These are phyloP conservation scores for Cocos nucifera DNA, from an alignment of 176 grass and related monocot genomes.

Conservation along the genomic window DNA sequence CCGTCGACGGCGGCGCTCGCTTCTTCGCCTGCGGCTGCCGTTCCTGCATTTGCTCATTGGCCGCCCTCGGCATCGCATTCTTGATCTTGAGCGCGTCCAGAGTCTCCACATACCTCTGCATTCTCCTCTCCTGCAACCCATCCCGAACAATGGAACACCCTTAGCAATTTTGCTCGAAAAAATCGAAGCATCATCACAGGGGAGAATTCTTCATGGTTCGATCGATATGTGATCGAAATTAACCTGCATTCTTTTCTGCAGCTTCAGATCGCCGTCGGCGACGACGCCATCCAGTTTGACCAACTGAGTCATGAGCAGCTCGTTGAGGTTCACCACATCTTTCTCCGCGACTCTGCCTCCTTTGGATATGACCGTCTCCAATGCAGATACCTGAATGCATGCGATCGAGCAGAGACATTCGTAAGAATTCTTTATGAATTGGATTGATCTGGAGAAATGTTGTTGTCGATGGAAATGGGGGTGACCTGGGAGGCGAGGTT, in stretches of 20 bases:
- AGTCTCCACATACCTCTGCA: conserved; percentile 85
- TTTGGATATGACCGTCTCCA: conserved; percentile 59
- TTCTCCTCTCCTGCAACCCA: conserved; percentile 65
- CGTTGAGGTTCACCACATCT: conserved; percentile 64
- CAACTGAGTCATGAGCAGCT: conserved; percentile 84
- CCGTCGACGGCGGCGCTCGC: no score
- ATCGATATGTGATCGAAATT: conserved; percentile 13
- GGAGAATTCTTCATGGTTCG: no score
- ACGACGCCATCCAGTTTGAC: conserved; percentile 75
- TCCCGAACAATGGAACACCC: not conserved
- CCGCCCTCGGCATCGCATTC: conserved; percentile 33
- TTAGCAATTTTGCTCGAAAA: no score
- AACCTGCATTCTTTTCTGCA: conserved; percentile 67
- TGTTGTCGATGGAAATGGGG: not conserved
- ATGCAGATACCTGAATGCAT: conserved; percentile 53
- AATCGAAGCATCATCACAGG: no score
- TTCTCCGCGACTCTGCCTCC: conserved; percentile 65
- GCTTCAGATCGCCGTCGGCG: conserved; percentile 86
- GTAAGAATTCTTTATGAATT: not conserved
- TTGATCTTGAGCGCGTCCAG: conserved; percentile 66
- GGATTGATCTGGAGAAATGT: no score
- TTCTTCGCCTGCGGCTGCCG: conserved; percentile 1
- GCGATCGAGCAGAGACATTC: not conserved
- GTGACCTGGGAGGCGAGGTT: conserved; percentile 69
- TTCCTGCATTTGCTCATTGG: conserved; percentile 11